Base-by-base conservation (phyloP, 2,329 filamentous ascomycete species). In the Fusarium tuaranense region DNA sequence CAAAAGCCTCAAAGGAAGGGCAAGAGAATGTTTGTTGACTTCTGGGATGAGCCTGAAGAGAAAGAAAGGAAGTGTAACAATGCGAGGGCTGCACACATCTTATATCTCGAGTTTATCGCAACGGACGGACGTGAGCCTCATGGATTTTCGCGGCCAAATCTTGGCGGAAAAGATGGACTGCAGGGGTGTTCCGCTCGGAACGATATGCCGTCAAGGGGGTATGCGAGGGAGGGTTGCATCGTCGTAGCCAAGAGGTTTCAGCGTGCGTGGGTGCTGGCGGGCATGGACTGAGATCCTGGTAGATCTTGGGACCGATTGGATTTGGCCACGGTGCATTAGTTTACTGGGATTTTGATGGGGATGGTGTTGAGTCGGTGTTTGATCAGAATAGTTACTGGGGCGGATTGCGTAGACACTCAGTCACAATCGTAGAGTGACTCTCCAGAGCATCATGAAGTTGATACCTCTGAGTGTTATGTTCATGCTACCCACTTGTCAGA, bases 31-130 rank as follows among this genome's bases (percentile, higher is more conserved):
- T 63, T 48, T 72, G 78, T 59, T 76, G 73, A 78, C 69, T 80
- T 73, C 74, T 80, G 73, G 59, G 61, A 71, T 79, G 77, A 80
- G 77, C 74, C 75, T 78, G 76, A 65, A 72, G 70, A 71, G 67
- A 32, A 74, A 60, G 70, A 62, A 68, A 69, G 65, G 48, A 25
- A 10, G 10, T 27, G 20, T 32, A 39, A 38, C 13, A 51, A 36
- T 48, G 36, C 57, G 57, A 13, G 58, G 48, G 20, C 41, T 58
- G 60, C 32, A 44, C n/a, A 7, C 46, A 59, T 67, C 51, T 71
- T 76, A 71, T 79, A 77, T 75, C 36, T 51, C 36, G 5, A 30
- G 32, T 10, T 36, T 36, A 69, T 30, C 25, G 30, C 41, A 8
- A 14, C 1, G 41, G n/a, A 20, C 39, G 64, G 20, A 22, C 41